These are phyloP conservation scores for Uronychia setigera DNA, from an alignment of 73 alveolate species.

Conservation along the genomic window DNA sequence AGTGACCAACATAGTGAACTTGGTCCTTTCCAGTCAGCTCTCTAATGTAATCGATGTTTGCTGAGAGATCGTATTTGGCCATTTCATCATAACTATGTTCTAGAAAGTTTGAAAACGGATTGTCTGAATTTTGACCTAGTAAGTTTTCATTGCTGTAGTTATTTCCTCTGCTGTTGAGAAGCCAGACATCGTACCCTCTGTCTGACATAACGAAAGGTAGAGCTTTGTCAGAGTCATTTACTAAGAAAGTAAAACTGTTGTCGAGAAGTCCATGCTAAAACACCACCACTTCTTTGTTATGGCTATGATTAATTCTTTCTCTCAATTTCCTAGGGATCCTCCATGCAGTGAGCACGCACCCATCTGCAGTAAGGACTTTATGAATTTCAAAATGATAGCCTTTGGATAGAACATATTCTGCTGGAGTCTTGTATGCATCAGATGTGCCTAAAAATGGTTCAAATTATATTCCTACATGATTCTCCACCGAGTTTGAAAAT, in stretches of 20 bases:
- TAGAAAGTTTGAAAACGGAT: constrained; percentile 32
- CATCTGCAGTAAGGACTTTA: constrained; percentile 87
- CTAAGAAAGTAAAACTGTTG: constrained; percentile 85
- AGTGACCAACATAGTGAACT: constrained; percentile 65
- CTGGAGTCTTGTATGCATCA: constrained; percentile 29
- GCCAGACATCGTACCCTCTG: constrained; percentile 92
- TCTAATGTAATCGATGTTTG: constrained; percentile 48
- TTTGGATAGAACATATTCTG: constrained; percentile 67
- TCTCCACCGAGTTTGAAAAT: no score
- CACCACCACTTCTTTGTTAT: constrained; percentile 60
- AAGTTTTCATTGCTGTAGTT: constrained; percentile 79
- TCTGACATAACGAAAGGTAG: constrained; percentile 81
- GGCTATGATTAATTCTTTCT: no score
- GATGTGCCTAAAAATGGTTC: no score
- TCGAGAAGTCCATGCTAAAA: constrained; percentile 94
- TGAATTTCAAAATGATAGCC: constrained; percentile 90
- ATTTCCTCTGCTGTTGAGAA: constrained; percentile 92
- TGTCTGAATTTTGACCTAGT: constrained; percentile 37
- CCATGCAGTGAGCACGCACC: constrained; percentile 90
- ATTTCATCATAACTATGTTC: constrained; percentile 68
- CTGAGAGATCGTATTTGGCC: constrained; percentile 70
- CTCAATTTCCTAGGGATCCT: constrained; percentile 62
- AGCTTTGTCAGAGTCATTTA: constrained; percentile 61
- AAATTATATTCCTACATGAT: no score
- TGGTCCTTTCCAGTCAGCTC: constrained; percentile 38